Conservation (phyloP, 2,329 filamentous ascomycete species). For the Neonectria sp. region DNA sequence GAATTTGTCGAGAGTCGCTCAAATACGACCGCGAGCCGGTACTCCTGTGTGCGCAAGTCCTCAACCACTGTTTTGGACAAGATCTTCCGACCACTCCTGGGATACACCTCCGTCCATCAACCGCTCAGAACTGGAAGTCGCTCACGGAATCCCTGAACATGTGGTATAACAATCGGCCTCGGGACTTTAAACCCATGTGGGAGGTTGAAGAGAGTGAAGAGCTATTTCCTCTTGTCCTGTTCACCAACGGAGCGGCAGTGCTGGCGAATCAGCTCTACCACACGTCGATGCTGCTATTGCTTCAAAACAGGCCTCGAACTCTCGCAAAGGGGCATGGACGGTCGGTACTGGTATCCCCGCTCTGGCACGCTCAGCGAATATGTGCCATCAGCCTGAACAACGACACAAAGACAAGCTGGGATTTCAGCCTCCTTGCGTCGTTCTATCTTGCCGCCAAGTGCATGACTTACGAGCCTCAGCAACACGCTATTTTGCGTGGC, state of each 20-base stretch:
- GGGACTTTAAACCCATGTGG: conserved; percentile 53
- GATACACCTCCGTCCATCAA: conserved; percentile 29
- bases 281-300: conserved; percentile 66
- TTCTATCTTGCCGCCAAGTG: conserved; percentile 60
- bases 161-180: conserved; percentile 53
- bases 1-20: conserved; percentile 38
- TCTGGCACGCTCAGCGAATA: conserved; percentile 65
- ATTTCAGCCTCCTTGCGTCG: conserved; percentile 62
- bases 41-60: conserved; percentile 52
- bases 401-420: conserved; percentile 61
- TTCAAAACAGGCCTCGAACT: conserved; percentile 66
- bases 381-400: conserved; percentile 66
- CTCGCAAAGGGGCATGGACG: conserved; percentile 50
- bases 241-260: conserved; percentile 57
- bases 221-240: conserved; percentile 55
- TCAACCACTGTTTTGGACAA: conserved; percentile 50
- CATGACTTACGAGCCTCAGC: conserved; percentile 66
- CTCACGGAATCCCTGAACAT: conserved; percentile 50
- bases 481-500: conserved; percentile 57
- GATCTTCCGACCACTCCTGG: conserved; percentile 27
- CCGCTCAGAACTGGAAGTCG: conserved; percentile 49
- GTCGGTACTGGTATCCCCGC: conserved; percentile 55
- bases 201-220: conserved; percentile 50
- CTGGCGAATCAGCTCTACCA: conserved; percentile 71
- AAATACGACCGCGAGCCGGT: conserved; percentile 47